These are phyloP conservation scores for Cladophialophora carrionii DNA, from an alignment of 2,329 filamentous ascomycete species.

Conservation along the genomic window DNA sequence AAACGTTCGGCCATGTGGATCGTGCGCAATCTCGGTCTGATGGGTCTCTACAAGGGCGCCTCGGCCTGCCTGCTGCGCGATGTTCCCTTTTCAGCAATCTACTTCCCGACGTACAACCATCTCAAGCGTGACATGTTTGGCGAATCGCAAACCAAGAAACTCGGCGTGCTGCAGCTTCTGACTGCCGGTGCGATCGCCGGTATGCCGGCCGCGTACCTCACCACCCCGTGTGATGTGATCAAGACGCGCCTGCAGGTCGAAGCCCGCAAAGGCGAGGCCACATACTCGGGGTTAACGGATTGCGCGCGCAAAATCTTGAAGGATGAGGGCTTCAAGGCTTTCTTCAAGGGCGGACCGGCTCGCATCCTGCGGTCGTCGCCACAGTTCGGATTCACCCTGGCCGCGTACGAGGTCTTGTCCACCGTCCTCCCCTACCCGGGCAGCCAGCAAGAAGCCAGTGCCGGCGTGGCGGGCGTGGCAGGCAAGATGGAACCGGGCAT, in stretches of 20 bases:
- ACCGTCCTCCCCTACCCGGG: conserved; percentile 78
- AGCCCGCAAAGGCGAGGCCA: conserved; percentile 88
- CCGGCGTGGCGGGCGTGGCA: conserved; percentile 48
- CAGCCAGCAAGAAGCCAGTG: conserved; percentile 47
- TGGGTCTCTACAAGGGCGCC: conserved; percentile 95
- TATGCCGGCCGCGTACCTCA: conserved; percentile 91
- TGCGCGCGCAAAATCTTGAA: conserved; percentile 79
- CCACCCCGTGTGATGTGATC: conserved; percentile 97
- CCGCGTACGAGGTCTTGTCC: conserved; percentile 91
- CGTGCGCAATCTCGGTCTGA: conserved; percentile 87
- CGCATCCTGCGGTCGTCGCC: conserved; percentile 93
- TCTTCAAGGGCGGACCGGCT: conserved; percentile 97
- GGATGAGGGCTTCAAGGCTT: conserved; percentile 92
- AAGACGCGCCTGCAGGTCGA: conserved; percentile 98
- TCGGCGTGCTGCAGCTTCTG: conserved; percentile 86
- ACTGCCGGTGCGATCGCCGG: conserved; percentile 92
- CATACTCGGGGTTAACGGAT: conserved; percentile 85
- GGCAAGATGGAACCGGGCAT: conserved; percentile 67
- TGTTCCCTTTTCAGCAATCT: conserved; percentile 97
- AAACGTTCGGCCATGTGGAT: conserved; percentile 98
- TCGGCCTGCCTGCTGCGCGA: conserved; percentile 92
- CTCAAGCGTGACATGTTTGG: conserved; percentile 93
- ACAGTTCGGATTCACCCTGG: conserved; percentile 97
- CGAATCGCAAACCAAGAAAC: conserved; percentile 77
- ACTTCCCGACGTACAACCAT: conserved; percentile 96